phyloP scores from a whole-genome alignment of 805 yeast genomes.

The Ogataea methanolica region DNA sequence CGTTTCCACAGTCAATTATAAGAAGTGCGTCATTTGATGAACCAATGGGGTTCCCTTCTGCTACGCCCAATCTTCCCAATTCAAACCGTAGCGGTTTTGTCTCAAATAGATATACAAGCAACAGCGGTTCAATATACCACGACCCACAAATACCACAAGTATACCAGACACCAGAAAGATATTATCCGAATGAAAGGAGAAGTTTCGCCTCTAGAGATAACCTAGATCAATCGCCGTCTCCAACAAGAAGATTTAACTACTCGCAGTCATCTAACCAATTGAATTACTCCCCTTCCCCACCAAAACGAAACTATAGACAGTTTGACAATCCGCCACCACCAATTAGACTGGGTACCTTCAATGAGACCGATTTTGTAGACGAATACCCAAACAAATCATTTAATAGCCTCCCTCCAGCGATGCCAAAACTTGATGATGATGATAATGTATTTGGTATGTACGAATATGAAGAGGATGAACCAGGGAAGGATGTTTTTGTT shows the following conservation, averaged over 20 bases:
- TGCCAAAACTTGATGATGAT: constrained; percentile 2
- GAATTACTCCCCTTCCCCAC: constrained; percentile 20
- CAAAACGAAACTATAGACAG: not conserved
- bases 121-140: not conserved
- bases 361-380: constrained; percentile 5
- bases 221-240: constrained; percentile 9
- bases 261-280: constrained; percentile 17
- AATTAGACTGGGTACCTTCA: constrained; percentile 9
- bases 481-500: constrained; percentile 24
- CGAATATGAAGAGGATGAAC: constrained; percentile 23
- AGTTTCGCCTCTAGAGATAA: constrained; percentile 5
- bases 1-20: constrained; percentile 1
- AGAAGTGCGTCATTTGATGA: constrained; percentile 5
- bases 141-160: not conserved
- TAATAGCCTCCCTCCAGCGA: not conserved
- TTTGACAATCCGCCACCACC: constrained; percentile 2
- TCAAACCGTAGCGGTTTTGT: not conserved
- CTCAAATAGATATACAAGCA: not conserved
- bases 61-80: no score
- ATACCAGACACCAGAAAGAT: constrained; percentile 8
- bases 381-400: not conserved
- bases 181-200: constrained; percentile 3
- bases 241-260: constrained; percentile 12
- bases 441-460: constrained; percentile 20
- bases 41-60: constrained; percentile 11